Evolutionary conservation across 352 stramenopile species (phyloP), one percentile per base, ranked within the genome.

Genomic region (Globisporangium solare): DNA sequence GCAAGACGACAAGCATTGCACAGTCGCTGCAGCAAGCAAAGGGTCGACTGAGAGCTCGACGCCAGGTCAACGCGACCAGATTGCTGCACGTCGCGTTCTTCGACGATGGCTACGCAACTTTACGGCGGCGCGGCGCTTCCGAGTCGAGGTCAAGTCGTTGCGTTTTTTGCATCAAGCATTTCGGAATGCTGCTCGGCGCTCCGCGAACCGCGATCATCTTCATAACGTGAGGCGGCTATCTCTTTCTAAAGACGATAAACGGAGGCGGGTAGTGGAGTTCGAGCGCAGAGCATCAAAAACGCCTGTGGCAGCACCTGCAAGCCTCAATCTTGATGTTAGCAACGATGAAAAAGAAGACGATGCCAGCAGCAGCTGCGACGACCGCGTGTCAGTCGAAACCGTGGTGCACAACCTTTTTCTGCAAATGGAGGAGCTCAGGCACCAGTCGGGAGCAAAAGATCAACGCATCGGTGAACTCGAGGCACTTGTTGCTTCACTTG

Each of bases 361-460:
- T 37, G 48, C 39, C n/a, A 51, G 48, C 20, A 68, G 59, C 40
- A 60, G 46, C 22, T 51, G 60, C 22, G 52, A 53, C 1, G 49
- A 75, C 21, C 66, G 55, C n/a, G 66, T 68, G 14, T 71, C 63
- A 1, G 46, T 70, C 17, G 68, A 77, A 31, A 56, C 56, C 2
- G 68, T 80, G 24, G 66, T 80, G 31, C 56, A 67, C 27, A 48
- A 65, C 40, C 72, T 81, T 5, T 56, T 63, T 21, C 17, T 52
- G 5, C 64, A 66, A 54, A 39, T 76, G 2, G 47, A 72, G 37
- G 51, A 48, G 3, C 18, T 51, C 5, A 62, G 47, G 4, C 47
- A 40, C 2, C 32, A 64, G 12, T 32, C 24, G 0, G 11, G 32
- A 12, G 51, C 15, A 1, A 69, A 68, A 37, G 67, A 67, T 24